Evolutionary conservation across 164 flowering plant species (phyloP), one percentile per base, ranked within the genome.

Genomic region (Stephania yunnanensis): DNA sequence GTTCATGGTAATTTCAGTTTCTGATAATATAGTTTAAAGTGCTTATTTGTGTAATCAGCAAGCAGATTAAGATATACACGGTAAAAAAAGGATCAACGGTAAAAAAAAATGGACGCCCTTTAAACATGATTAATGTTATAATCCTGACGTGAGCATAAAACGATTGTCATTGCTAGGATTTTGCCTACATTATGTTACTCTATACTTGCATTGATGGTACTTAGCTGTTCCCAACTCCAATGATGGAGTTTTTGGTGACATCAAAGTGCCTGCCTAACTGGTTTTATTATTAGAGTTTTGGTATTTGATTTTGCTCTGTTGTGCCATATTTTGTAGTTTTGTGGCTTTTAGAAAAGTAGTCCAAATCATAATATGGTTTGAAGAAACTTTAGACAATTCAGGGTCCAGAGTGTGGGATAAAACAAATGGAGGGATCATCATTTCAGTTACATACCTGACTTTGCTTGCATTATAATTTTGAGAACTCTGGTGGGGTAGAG

Each of bases 201-300:
- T 29, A 61, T 20, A 25, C 25, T 5, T 61, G 7, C 6, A 19
- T 19, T 5, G 22, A n/a, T 61, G 66, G 66, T 19, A 46, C 31
- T 74, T 64, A 74, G 76, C 76, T 74, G 76, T 74, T 74, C 30
- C 45, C 71, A 52, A 68, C 71, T 68, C 30, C 22, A 30, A 6
- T 71, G 10, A 6, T 19, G 55, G 69, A 42, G 46, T 25, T 71
- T 70, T 13, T 25, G 63, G 46, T 10, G 46, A 31, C 70, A 17
- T 68, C 4, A 36, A n/a, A 66, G 44, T 10, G 45, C 69, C 29
- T 66, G 25, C 9, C 12, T 25, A 66, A 66, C 69, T 30, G 30
- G 8, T 66, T 2, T 66, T 12, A 30, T 29, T 30, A 10, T 25
- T 66, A 25, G 13, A 30, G 17, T 22, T 66, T 66, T 66, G 4